These are phyloP conservation scores for Dryas alaskensis DNA, from an alignment of 306 rosid genomes.

Conservation along the genomic window DNA sequence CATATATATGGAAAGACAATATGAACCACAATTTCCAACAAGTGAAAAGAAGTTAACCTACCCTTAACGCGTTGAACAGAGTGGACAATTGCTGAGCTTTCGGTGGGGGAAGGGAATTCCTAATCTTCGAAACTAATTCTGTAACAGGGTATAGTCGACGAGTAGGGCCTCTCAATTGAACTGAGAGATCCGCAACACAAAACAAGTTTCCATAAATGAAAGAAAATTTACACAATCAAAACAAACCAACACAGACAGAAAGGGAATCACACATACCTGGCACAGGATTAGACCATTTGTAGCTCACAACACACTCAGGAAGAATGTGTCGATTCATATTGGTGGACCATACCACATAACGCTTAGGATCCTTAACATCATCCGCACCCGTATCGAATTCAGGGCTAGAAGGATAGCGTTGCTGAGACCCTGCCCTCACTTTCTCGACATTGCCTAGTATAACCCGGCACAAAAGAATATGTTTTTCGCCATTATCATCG, in stretches of 20 bases:
- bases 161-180: constrained; percentile 13
- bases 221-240: neutral
- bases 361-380: constrained; percentile 45
- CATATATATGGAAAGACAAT: neutral
- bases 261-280: constrained; percentile 27
- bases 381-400: constrained; percentile 58
- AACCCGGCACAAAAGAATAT: constrained; percentile 54
- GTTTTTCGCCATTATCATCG: constrained; percentile 45
- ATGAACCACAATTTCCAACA: neutral
- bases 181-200: constrained; percentile 24
- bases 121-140: constrained; percentile 39
- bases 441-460: constrained; percentile 59
- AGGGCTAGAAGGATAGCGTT: constrained; percentile 40
- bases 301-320: constrained; percentile 58
- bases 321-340: constrained; percentile 53
- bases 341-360: constrained; percentile 55
- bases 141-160: constrained; percentile 14
- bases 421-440: constrained; percentile 43
- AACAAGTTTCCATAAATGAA: neutral
- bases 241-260: neutral
- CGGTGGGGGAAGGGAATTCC: constrained; percentile 35
- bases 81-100: constrained; percentile 34
- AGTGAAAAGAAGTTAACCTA: constrained; percentile 10
- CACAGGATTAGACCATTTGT: constrained; percentile 30
- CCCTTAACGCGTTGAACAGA: constrained; percentile 38